Conservation (phyloP, 106 monocot genomes). For the Gastrodia elata region DNA sequence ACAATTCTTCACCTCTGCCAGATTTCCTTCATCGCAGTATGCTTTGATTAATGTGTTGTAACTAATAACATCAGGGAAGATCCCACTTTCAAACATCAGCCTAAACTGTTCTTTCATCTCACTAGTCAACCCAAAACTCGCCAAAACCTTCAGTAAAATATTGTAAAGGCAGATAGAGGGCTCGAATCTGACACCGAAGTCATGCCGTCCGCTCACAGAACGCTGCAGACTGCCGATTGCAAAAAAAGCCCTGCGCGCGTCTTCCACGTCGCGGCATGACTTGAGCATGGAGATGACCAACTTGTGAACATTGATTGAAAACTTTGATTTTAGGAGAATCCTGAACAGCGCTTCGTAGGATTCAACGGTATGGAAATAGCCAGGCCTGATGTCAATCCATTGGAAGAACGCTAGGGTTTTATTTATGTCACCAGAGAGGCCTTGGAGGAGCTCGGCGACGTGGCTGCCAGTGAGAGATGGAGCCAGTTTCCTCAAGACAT, state of each 20-base stretch:
- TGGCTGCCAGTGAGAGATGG: constrained; percentile 37
- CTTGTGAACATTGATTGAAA: constrained; percentile 16
- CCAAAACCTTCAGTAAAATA: constrained; percentile 37
- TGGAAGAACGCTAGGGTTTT: constrained; percentile 51
- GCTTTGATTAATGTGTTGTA: constrained; percentile 66
- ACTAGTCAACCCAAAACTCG: constrained; percentile 25
- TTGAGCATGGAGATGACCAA: constrained; percentile 49
- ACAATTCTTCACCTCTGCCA: constrained; percentile 32
- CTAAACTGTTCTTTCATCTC: constrained; percentile 43
- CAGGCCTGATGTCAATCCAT: constrained; percentile 33
- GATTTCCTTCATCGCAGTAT: constrained; percentile 45
- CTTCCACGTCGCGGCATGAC: constrained; percentile 22
- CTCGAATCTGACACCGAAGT: constrained; percentile 18
- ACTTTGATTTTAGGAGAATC: constrained; percentile 20
- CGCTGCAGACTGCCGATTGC: constrained; percentile 8
- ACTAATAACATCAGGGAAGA: constrained; percentile 37
- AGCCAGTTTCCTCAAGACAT: constrained; percentile 18
- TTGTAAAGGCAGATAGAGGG: constrained; percentile 22
- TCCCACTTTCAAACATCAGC: constrained; percentile 29
- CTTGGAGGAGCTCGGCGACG: constrained; percentile 36
- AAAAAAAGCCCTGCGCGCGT: constrained; percentile 19
- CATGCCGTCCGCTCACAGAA: constrained; percentile 11
- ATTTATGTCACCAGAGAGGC: constrained; percentile 20
- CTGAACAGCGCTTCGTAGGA: constrained; percentile 47
- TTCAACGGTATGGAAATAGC: constrained; percentile 38